Base-by-base conservation (phyloP, 805 yeast genomes). In the Henningerozyma blattae region DNA sequence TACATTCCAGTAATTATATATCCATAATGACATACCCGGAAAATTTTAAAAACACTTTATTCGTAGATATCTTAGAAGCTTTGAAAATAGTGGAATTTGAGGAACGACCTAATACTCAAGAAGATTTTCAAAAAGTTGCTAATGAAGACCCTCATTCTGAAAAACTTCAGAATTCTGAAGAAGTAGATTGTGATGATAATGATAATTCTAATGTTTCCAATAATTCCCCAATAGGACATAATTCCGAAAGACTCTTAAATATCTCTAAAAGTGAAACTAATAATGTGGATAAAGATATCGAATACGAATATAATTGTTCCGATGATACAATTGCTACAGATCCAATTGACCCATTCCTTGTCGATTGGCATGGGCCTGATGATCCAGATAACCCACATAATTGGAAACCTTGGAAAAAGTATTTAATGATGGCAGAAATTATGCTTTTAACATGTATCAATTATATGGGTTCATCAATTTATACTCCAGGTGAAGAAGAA, bases 341-440 rank as follows among this genome's bases (percentile, higher is more conserved):
- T 10, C 50, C 46, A 26, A 39, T 47, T 13, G 67, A 61, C 26
- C 54, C 54, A 9, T 50, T 43, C 29, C 30, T 50, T 14, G 50
- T 53, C 1, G 45, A 37, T 9, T 52, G 47, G 46, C 34, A 42
- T 15, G 54, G 51, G 6, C 39, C 44, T 1, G 65, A 65, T 34
- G 80, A 73, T 45, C 69, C 74, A 1, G 74, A 68, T 36, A 54
- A 69, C 42, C 83, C 84, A 0, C 46, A 55, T 14, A 72, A 72
- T 46, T 76, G 83, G 83, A 59, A 75, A 0, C 18, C 47, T 0
- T 31, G 37, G 20, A 58, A 62, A 32, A 71, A 68, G 44, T 24
- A 50, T 3, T 32, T 67, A 20, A 57, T 68, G 27, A 48, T 65
- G 4, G 5, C 48, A 2, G 58, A 64, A 40, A 56, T 72, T 10